Evolutionary conservation across 495 filamentous ascomycete species (phyloP).

Genomic region (Hypoxylon crocopeplum): DNA sequence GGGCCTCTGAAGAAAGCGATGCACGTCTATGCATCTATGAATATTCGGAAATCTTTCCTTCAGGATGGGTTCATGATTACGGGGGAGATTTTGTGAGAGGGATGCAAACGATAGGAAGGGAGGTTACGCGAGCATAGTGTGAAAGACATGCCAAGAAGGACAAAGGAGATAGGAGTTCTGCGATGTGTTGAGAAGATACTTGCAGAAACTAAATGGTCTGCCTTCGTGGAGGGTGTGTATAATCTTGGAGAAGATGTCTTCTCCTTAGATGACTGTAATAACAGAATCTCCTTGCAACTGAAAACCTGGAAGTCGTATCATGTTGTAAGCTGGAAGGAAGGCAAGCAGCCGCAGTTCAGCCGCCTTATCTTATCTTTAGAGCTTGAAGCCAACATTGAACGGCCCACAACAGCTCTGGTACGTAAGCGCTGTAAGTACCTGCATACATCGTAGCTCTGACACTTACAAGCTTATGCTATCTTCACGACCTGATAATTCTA

Average conservation of each 20-base stretch:
- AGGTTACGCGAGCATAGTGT: background rate
- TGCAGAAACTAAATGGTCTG: slow-evolving; percentile 5
- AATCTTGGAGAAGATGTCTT: slow-evolving; percentile 4
- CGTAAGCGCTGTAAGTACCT: slow-evolving; percentile 24
- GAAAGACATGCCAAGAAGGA: background rate
- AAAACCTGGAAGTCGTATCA: too few species aligned
- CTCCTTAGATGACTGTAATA: slow-evolving; percentile 12
- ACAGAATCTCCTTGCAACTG: slow-evolving; percentile 1
- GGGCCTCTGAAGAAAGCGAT: background rate
- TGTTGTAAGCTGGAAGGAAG: too few species aligned
- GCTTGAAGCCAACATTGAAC: background rate
- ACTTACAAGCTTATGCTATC: background rate
- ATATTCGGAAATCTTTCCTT: slow-evolving; percentile 1
- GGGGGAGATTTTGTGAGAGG: slow-evolving; percentile 1
- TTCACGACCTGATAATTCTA: background rate
- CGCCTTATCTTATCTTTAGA: slow-evolving; percentile 22
- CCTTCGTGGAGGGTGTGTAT: slow-evolving; percentile 13
- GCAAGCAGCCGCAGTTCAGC: slow-evolving; percentile 3
- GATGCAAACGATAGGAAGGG: slow-evolving; percentile 5
- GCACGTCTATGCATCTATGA: slow-evolving; percentile 3
- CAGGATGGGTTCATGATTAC: slow-evolving; percentile 1
- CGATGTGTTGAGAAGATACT: slow-evolving; percentile 21
- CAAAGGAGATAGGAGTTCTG: background rate
- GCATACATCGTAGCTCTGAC: too few species aligned
- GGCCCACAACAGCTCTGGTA: slow-evolving; percentile 14